These are phyloP conservation scores for Balamuthia mandrillaris DNA, from an alignment of 208 protist genomes.

Conservation along the genomic window DNA sequence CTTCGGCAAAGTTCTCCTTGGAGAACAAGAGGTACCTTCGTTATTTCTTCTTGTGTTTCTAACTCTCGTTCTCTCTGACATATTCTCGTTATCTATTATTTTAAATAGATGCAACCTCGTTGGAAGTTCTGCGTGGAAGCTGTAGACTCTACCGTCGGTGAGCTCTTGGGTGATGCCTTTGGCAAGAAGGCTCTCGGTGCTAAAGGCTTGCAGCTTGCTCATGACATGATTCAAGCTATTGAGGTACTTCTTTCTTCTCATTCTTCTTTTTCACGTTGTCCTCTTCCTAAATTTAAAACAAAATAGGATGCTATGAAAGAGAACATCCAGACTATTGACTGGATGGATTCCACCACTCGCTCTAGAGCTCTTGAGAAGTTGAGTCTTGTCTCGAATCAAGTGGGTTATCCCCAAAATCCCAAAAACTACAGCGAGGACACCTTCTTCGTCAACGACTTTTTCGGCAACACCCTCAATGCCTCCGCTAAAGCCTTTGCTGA, in stretches of 20 bases:
- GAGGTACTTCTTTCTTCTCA: not conserved
- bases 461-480: not conserved
- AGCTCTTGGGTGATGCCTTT: not conserved
- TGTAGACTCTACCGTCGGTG: not conserved
- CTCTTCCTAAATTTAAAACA: no score
- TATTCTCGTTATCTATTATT: not conserved
- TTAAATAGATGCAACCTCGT: not conserved
- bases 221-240: not conserved
- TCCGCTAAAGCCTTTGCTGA: no score
- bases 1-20: no score
- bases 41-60: not conserved
- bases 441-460: no score
- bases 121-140: constrained; percentile 19
- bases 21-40: not conserved
- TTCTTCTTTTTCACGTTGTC: no score
- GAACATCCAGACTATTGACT: no score
- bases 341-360: no score
- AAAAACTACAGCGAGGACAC: not conserved
- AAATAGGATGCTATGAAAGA: no score
- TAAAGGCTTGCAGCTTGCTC: not conserved
- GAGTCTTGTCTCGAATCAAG: not conserved
- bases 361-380: no score
- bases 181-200: not conserved
- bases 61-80: not conserved
- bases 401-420: not conserved